phyloP scores from a whole-genome alignment of 805 yeast genomes.

The Blastobotrys terrestris region DNA sequence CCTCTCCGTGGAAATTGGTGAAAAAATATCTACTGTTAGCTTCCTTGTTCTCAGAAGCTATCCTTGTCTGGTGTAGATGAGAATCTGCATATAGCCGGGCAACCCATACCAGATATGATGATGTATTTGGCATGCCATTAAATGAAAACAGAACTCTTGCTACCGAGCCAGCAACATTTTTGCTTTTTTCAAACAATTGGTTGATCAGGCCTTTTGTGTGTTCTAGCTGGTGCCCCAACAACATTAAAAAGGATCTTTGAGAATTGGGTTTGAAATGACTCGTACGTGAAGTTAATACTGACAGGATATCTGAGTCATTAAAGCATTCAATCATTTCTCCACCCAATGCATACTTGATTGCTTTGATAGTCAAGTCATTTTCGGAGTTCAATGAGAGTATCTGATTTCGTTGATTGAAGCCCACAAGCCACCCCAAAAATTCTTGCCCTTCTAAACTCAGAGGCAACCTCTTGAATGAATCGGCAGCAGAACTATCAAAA shows the following conservation, averaged over 20 bases:
- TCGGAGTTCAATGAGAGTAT: background rate
- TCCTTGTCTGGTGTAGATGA: background rate
- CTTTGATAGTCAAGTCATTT: background rate
- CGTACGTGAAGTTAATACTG: background rate
- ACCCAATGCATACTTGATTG: background rate
- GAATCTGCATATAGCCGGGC: background rate
- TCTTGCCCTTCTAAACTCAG: background rate
- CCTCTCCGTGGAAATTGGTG: background rate
- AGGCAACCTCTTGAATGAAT: background rate
- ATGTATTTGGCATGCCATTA: background rate
- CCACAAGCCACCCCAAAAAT: background rate
- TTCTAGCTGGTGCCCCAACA: background rate
- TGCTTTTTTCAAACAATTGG: background rate
- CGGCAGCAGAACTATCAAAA: background rate
- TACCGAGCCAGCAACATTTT: background rate
- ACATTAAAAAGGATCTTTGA: background rate
- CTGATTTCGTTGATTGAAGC: background rate
- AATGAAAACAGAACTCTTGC: background rate
- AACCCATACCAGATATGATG: background rate
- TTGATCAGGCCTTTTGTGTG: background rate
- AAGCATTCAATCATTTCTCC: background rate
- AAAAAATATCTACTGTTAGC: background rate
- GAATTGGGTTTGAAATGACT: background rate
- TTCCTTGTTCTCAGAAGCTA: background rate
- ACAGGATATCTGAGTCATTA: background rate